Percentiles rank a stretch among this genome's conserved stretches.
phyloP scores from a whole-genome alignment of 768 basidiomycete genomes.

The Astraeus odoratus region DNA sequence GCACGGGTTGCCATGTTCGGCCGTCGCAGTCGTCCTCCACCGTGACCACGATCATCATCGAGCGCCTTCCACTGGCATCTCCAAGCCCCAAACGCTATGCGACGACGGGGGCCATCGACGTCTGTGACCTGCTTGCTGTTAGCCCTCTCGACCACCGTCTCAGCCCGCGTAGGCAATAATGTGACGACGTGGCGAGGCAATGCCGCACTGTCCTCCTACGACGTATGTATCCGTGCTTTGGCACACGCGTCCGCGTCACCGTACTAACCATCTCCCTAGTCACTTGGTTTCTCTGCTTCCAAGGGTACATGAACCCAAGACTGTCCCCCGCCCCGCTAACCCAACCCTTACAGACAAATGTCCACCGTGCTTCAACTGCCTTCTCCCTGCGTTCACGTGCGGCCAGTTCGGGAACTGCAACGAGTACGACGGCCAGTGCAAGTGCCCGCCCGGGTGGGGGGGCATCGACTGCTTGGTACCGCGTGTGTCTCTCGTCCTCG shows the following conservation, averaged over 20 bases:
- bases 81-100: too few species aligned
- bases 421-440: conserved; percentile 89
- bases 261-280: too few species aligned
- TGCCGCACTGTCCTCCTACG: neutral
- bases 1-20: too few species aligned
- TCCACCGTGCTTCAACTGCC: conserved; percentile 94
- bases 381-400: conserved; percentile 85
- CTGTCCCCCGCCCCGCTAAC: neutral
- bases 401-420: conserved; percentile 91
- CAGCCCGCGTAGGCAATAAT: neutral
- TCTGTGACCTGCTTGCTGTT: neutral
- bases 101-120: neutral
- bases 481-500: conserved; percentile 45
- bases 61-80: too few species aligned
- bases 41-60: too few species aligned
- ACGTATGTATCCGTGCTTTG: neutral
- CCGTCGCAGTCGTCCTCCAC: too few species aligned
- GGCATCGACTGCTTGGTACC: conserved; percentile 93
- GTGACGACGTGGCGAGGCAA: neutral
- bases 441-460: conserved; percentile 96
- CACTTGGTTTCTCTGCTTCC: too few species aligned
- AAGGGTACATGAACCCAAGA: too few species aligned
- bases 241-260: too few species aligned
- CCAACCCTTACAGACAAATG: conserved; percentile 44
- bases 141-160: neutral